phyloP scores from a whole-genome alignment of 306 rosid genomes.

The Mimosa pudica region DNA sequence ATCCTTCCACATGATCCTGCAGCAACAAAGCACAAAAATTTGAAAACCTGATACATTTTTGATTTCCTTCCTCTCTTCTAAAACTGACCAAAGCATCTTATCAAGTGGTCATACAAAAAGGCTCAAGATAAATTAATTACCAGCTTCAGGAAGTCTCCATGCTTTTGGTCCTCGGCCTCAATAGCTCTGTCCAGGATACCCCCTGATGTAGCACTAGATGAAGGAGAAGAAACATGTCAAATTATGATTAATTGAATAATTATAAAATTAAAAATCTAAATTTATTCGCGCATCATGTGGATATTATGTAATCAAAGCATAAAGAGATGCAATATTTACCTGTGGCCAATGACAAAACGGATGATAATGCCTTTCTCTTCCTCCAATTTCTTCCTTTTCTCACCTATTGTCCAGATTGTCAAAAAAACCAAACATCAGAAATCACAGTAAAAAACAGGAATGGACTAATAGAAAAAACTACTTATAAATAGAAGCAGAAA shows the following conservation, averaged over 20 bases:
- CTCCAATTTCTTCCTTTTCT: constrained; percentile 87
- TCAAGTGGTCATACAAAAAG: constrained; percentile 15
- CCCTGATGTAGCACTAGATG: constrained; percentile 89
- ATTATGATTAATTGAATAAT: constrained; percentile 18
- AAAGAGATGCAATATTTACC: constrained; percentile 51
- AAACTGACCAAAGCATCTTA: constrained; percentile 6
- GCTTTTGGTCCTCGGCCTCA: constrained; percentile 95
- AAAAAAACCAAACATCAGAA: constrained; percentile 47
- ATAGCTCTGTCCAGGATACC: constrained; percentile 96
- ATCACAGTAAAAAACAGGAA: constrained; percentile 18
- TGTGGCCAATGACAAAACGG: constrained; percentile 95
- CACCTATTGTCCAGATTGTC: constrained; percentile 62
- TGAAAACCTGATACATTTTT: constrained; percentile 19
- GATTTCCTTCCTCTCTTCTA: background rate
- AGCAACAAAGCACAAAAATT: constrained; percentile 24
- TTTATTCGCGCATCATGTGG: background rate
- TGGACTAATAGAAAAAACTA: background rate
- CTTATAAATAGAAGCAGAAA: constrained; percentile 9
- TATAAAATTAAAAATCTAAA: too few species aligned
- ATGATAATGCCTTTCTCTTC: constrained; percentile 95
- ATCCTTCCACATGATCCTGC: constrained; percentile 98
- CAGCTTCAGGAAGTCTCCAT: constrained; percentile 96
- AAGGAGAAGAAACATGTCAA: constrained; percentile 26
- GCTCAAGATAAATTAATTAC: constrained; percentile 47
- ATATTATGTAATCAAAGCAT: constrained; percentile 13